Percentiles rank a stretch among this genome's conserved stretches.
Conservation (phyloP, 192 early-diverging fungal species). For the Endogone sp. region DNA sequence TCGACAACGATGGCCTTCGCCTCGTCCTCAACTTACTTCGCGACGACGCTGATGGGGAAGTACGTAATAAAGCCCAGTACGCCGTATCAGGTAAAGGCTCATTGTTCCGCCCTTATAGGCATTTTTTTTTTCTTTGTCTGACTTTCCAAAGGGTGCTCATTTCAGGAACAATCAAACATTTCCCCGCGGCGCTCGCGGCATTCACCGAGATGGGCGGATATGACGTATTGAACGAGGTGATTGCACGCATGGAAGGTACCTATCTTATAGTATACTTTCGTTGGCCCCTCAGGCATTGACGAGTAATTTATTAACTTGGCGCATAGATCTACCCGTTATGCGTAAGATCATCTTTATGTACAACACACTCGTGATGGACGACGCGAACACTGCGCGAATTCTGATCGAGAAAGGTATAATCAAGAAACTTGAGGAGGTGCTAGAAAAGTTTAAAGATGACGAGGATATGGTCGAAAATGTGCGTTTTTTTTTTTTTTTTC, state of each 20-base stretch:
- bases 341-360: constrained; percentile 61
- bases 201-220: constrained; percentile 48
- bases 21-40: constrained; percentile 42
- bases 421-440: constrained; percentile 33
- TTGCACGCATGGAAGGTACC: constrained; percentile 40
- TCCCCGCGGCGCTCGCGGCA: constrained; percentile 45
- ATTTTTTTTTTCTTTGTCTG: too few relatives aligned
- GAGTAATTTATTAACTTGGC: neutral
- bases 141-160: too few relatives aligned
- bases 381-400: constrained; percentile 33
- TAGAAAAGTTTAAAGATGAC: constrained; percentile 34
- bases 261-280: too few relatives aligned
- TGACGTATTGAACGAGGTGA: constrained; percentile 36
- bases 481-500: constrained; percentile 7
- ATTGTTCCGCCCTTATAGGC: too few relatives aligned
- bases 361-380: constrained; percentile 60
- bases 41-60: constrained; percentile 29
- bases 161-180: constrained; percentile 60
- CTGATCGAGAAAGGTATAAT: constrained; percentile 44
- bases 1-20: constrained; percentile 41
- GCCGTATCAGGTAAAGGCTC: too few relatives aligned
- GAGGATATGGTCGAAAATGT: constrained; percentile 46
- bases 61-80: constrained; percentile 67
- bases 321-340: constrained; percentile 32
- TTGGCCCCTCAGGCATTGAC: too few relatives aligned